Conservation (phyloP, 805 yeast species). For the Blastobotrys chiropterorum region DNA sequence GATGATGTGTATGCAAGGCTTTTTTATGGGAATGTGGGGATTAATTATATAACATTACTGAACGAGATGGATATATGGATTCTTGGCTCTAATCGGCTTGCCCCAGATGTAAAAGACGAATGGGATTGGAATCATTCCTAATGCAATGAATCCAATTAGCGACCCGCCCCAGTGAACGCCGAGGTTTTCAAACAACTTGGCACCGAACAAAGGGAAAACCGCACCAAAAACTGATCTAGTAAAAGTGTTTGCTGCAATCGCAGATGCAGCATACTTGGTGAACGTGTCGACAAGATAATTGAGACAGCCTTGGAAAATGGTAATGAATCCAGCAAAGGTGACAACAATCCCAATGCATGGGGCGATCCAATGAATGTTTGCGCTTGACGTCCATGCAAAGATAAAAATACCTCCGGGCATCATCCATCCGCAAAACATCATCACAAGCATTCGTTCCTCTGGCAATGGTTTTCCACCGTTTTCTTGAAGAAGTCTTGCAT, state of each 20-base stretch:
- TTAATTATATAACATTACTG: conserved; percentile 9
- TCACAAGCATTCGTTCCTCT: conserved; percentile 51
- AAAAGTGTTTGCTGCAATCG: conserved; percentile 59
- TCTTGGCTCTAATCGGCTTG: conserved; percentile 31
- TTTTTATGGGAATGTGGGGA: background rate
- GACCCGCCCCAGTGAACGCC: conserved; percentile 52
- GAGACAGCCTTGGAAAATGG: conserved; percentile 53
- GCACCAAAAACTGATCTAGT: conserved; percentile 55
- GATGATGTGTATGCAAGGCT: background rate
- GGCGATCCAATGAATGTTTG: conserved; percentile 44
- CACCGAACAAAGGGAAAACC: conserved; percentile 54
- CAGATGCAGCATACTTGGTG: conserved; percentile 53
- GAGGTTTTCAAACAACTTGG: conserved; percentile 44
- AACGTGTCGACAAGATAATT: conserved; percentile 59
- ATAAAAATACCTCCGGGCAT: conserved; percentile 52
- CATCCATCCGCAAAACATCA: conserved; percentile 43
- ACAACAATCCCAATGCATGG: conserved; percentile 53
- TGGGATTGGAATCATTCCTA: conserved; percentile 50
- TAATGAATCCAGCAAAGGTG: conserved; percentile 48
- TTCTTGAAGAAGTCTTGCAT: conserved; percentile 21
- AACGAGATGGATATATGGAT: conserved; percentile 19
- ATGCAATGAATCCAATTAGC: conserved; percentile 45
- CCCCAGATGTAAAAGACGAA: conserved; percentile 49
- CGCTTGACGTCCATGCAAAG: conserved; percentile 55
- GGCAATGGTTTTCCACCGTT: conserved; percentile 48